Conservation (phyloP, 306 rosid species). For the Echinosophora koreensis region DNA sequence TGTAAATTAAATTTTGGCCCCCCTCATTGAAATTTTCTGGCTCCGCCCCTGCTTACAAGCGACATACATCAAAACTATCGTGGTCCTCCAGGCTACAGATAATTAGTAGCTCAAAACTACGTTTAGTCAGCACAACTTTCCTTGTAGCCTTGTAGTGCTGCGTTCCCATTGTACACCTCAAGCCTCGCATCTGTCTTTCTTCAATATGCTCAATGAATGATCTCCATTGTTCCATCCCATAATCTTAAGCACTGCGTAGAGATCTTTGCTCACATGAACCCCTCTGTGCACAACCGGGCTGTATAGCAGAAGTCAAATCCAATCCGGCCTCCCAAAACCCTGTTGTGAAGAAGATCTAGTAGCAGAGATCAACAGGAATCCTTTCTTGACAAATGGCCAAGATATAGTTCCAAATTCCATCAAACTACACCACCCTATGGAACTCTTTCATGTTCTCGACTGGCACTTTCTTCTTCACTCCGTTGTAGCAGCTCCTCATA, state of each 20-base stretch:
- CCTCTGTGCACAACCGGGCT: conserved; percentile 14
- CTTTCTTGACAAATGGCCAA: conserved; percentile 1
- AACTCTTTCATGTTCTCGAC: conserved; percentile 54
- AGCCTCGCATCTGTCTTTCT: conserved; percentile 6
- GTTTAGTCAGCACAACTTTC: conserved; percentile 17
- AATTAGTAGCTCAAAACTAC: conserved; percentile 18
- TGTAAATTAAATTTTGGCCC: too few relatives aligned
- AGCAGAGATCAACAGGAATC: conserved; percentile 31
- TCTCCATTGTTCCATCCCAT: conserved; percentile 32
- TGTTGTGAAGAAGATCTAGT: conserved; percentile 29
- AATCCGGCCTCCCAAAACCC: conserved; percentile 37
- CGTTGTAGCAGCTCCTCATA: conserved; percentile 88
- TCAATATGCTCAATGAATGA: background rate
- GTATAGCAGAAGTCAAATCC: conserved; percentile 17
- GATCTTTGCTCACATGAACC: conserved; percentile 7
- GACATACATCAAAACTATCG: background rate
- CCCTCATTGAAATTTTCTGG: too few relatives aligned
- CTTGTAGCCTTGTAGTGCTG: background rate
- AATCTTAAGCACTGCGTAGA: conserved; percentile 26
- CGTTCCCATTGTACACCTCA: conserved; percentile 22
- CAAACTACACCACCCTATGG: conserved; percentile 41
- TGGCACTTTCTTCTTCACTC: conserved; percentile 65
- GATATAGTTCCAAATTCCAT: conserved; percentile 35
- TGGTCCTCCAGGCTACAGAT: background rate
- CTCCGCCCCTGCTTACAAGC: too few relatives aligned